These are phyloP conservation scores for Ocimum tenuiflorum DNA, from an alignment of 257 asterid species.

Conservation along the genomic window DNA sequence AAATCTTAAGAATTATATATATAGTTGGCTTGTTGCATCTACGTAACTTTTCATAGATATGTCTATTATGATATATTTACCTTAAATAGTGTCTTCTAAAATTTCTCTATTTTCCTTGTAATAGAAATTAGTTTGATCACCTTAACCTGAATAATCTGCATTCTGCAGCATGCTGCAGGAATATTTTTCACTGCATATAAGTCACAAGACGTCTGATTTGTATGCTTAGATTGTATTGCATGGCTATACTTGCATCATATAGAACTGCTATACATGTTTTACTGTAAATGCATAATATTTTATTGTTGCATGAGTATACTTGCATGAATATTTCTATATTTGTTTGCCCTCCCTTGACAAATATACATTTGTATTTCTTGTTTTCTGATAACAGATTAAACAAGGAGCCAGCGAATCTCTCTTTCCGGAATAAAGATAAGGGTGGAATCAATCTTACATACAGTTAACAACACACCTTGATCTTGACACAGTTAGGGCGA, in stretches of 20 bases:
- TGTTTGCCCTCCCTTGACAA: neutral
- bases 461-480: slow-evolving; percentile 77
- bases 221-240: neutral
- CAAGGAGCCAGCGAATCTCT: slow-evolving; percentile 93
- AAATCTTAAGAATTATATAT: neutral
- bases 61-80: neutral
- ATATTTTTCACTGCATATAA: neutral
- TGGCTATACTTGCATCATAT: neutral
- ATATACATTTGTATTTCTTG: neutral
- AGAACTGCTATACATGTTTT: neutral
- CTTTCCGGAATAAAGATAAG: slow-evolving; percentile 87
- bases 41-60: neutral
- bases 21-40: neutral
- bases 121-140: neutral
- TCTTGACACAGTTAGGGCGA: slow-evolving; percentile 93
- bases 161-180: too few relatives aligned
- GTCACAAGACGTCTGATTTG: neutral
- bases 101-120: neutral
- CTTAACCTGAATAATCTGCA: neutral
- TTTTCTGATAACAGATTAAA: slow-evolving; percentile 49
- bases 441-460: slow-evolving; percentile 92
- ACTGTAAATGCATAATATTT: neutral
- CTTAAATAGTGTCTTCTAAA: neutral
- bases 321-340: neutral
- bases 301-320: neutral